Evolutionary conservation across 768 basidiomycete genomes (phyloP).

Genomic region (Pholiota microspora): DNA sequence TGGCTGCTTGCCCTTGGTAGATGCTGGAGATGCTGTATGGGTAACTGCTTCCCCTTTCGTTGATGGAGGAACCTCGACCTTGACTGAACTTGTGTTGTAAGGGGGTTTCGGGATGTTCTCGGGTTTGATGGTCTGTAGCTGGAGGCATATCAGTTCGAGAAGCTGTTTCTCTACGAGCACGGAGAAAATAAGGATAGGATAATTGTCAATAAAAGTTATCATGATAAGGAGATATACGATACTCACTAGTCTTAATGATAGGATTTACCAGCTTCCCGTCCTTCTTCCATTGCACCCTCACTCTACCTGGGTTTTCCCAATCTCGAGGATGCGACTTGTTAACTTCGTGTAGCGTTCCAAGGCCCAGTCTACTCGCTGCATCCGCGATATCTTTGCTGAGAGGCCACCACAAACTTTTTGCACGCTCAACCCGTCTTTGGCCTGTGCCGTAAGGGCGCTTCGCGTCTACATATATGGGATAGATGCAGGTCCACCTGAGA

Average conservation of each 20-base stretch:
- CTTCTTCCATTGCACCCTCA: constrained; percentile 91
- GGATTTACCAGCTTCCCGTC: constrained; percentile 66
- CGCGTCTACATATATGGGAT: constrained; percentile 96
- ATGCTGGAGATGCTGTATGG: constrained; percentile 20
- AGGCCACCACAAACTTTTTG: constrained; percentile 91
- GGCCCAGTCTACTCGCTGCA: constrained; percentile 71
- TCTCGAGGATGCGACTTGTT: constrained; percentile 91
- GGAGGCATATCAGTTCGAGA: constrained; percentile 68
- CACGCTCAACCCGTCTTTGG: constrained; percentile 75
- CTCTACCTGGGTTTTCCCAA: constrained; percentile 97
- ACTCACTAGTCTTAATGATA: constrained; percentile 74
- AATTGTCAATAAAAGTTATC: not conserved
- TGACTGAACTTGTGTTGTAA: constrained; percentile 34
- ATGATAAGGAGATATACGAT: not conserved
- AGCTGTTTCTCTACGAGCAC: constrained; percentile 67
- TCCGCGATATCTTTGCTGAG: constrained; percentile 91
- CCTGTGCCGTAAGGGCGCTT: constrained; percentile 86
- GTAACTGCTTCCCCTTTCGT: constrained; percentile 14
- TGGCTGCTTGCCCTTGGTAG: constrained; percentile 52
- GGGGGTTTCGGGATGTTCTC: constrained; percentile 68
- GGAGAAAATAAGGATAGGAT: not conserved
- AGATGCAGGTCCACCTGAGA: constrained; percentile 89
- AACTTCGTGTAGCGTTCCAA: constrained; percentile 85
- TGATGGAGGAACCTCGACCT: constrained; percentile 12
- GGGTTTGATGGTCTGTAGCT: constrained; percentile 72